Evolutionary conservation across 495 filamentous ascomycete species (phyloP), one percentile per base, ranked within the genome.

Genomic region (Lasiosphaeria miniovina): DNA sequence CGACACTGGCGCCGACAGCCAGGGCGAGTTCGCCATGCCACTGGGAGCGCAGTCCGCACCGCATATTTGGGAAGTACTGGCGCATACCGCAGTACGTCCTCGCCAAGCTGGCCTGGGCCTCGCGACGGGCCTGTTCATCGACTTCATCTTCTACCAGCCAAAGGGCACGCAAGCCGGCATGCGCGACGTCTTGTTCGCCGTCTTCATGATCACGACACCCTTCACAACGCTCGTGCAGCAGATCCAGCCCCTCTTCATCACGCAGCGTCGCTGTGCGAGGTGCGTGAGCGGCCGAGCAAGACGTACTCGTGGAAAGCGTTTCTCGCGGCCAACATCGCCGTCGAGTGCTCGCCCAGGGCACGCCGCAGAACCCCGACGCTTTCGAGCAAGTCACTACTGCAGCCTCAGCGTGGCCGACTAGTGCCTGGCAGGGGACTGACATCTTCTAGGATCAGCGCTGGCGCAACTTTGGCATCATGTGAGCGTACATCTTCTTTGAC

Each of bases 31-130:
- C 49, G 71, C 71, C 43, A 64, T 67, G 62, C 61, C 71, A 2
- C 57, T 72, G n/a, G 45, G 45, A 0, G 54, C 64, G 0, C 84
- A 87, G 59, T 62, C 75, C 74, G 10, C 66, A 73, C 68, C 77
- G 90, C 33, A 82, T 89, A 59, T 90, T 90, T 69, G 69, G 88
- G 60, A 86, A 90, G 61, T 91, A 90, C 71, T 93, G 88, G 87
- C 81, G 90, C 24, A 86, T 83, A 46, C 90, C 89, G 0, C 73
- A 76, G 4, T 94, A 94, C 68, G 83, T 94, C 35, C 83, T 87
- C 57, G 83, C 86, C 43, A 84, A 84, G 72, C 55, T 77, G 48
- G 52, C 71, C 57, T 77, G 56, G 70, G 74, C 36, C 58, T 73
- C 54, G 58, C 71, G 36, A 68, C 74, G 4, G 72, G 70, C 67